These are phyloP conservation scores for Ophiostoma montium DNA, from an alignment of 2,329 filamentous ascomycete genomes.

Conservation along the genomic window DNA sequence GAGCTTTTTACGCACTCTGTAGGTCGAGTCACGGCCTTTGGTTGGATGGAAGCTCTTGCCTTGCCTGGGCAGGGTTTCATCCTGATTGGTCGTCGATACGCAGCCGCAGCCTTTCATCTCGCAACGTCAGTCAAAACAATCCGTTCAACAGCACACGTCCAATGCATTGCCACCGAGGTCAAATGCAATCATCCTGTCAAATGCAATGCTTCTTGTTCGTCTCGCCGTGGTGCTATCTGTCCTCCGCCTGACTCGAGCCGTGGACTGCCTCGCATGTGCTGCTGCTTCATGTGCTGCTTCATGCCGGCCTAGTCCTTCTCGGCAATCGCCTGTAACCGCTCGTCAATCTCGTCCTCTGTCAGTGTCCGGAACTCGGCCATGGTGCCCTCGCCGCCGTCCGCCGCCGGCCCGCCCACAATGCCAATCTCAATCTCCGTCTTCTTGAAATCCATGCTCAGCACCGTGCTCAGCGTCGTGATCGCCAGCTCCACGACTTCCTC, in stretches of 20 bases:
- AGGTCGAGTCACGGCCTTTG: too few species aligned
- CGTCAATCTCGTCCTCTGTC: constrained; percentile 96
- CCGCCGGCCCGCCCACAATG: constrained; percentile 77
- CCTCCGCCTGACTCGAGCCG: background rate
- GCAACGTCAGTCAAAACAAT: too few species aligned
- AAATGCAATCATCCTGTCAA: too few species aligned
- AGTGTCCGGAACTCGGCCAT: constrained; percentile 70
- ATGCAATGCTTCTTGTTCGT: too few species aligned
- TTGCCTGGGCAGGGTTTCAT: too few species aligned
- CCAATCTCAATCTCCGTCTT: constrained; percentile 98
- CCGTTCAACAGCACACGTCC: too few species aligned
- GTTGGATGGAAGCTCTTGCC: too few species aligned
- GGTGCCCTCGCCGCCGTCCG: constrained; percentile 71
- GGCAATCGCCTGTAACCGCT: constrained; percentile 91
- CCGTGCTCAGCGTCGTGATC: constrained; percentile 87
- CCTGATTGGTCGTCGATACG: too few species aligned
- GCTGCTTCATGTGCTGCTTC: constrained; percentile 18
- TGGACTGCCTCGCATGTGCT: background rate
- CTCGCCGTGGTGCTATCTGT: background rate
- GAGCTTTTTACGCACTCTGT: too few species aligned
- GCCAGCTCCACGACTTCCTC: constrained; percentile 95
- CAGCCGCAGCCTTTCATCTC: too few species aligned
- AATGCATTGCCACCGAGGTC: too few species aligned
- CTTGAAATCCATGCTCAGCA: constrained; percentile 98
- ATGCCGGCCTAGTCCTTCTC: constrained; percentile 99